Percentiles rank a stretch among this genome's conserved stretches.
Conservation (phyloP, 1,284 basidiomycete species). For the Microbotryomycetes sp. region DNA sequence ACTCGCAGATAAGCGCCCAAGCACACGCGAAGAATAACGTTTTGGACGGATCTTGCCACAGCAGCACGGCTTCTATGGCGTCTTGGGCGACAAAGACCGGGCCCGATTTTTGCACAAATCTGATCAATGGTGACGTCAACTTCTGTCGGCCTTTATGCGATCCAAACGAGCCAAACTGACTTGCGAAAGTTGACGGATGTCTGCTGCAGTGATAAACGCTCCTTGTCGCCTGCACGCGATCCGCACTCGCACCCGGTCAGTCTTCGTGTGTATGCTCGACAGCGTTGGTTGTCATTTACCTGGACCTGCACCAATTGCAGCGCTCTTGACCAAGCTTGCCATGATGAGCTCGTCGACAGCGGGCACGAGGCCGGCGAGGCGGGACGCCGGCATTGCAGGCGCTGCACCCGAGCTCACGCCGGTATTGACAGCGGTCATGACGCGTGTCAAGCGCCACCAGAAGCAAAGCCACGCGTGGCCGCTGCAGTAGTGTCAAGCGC, state of each 20-base stretch:
- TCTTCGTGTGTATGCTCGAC: too few species aligned
- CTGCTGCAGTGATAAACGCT: conserved; percentile 26
- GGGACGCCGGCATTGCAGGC: not conserved
- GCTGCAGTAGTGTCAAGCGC: too few species aligned
- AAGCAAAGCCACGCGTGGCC: too few species aligned
- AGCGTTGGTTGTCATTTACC: not conserved
- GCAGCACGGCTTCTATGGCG: conserved; percentile 30
- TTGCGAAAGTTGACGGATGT: conserved; percentile 31
- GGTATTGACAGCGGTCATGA: too few species aligned
- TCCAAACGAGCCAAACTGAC: conserved; percentile 3
- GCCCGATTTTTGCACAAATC: conserved; percentile 36
- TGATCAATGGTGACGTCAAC: not conserved
- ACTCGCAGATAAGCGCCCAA: conserved; percentile 33
- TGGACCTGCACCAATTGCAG: not conserved
- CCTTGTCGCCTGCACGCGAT: conserved; percentile 25
- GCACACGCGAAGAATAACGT: conserved; percentile 31
- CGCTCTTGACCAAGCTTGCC: conserved; percentile 6
- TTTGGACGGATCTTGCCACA: conserved; percentile 32
- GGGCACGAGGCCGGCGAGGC: not conserved
- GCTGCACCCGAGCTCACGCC: too few species aligned
- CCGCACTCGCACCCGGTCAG: not conserved
- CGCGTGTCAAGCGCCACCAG: too few species aligned
- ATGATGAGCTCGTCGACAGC: conserved; percentile 11
- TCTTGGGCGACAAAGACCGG: conserved; percentile 35
- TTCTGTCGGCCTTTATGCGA: not conserved